Evolutionary conservation across 106 monocot genomes (phyloP), one percentile per base, ranked within the genome.

Genomic region (Phalaenopsis aphrodite): DNA sequence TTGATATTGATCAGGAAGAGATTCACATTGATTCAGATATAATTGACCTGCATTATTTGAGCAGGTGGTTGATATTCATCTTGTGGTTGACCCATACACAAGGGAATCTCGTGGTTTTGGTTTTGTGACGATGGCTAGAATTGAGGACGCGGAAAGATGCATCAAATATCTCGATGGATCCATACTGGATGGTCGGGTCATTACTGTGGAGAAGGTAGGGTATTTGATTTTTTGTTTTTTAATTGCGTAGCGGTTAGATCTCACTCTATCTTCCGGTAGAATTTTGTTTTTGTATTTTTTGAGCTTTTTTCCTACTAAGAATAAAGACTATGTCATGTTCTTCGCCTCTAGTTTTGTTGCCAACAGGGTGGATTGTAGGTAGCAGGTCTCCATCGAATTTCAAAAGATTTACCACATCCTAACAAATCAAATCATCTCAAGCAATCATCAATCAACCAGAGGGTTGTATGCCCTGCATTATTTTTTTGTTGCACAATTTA

Each of bases 51-150:
- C 21, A 52, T 21, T 21, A 21, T 61, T 61, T 61, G 19, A 69
- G 30, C 79, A 96, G 96, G 93, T 96, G 43, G 61, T 82, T 80
- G 91, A 96, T 82, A 82, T 86, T 14, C 91, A 88, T 78, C 85
- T 93, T 58, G 96, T 96, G 23, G 41, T 86, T 42, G 93, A 96
- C 73, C 96, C 91, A 24, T 88, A 87, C 86, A 92, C 93, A 41
- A 93, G 88, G 81, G 91, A 93, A 83, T 91, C 89, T 2, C 93
- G 93, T 58, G 96, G 96, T 4, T 96, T 96, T 90, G 96, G 91
- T 43, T 96, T 93, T 82, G 93, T 96, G 58, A 93, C 91, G 19
- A 93, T 96, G 96, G 82, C 72, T 18, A 79, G 75, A 41, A 14
- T 90, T 57, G 79, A 83, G 55, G 93, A 91, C 55, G 93, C 95